Conservation (phyloP, 306 rosid genomes). For the Chamaecrista fasciculata region DNA sequence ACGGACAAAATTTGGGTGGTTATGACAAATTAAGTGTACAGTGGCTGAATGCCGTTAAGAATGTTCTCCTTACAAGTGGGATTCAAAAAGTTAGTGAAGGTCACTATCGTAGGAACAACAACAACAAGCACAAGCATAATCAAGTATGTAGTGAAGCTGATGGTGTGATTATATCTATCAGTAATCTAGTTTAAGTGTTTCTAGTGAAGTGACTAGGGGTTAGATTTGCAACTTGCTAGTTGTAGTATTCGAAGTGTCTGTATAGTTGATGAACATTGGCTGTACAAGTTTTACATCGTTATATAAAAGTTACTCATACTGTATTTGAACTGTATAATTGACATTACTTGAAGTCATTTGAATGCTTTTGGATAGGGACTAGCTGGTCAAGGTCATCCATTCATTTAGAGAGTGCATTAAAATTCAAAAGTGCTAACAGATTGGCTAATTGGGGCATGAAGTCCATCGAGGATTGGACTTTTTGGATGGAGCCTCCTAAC, state of each 20-base stretch:
- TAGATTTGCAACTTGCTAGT: slow-evolving; percentile 5
- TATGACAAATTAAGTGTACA: too few relatives aligned
- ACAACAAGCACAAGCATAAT: slow-evolving; percentile 10
- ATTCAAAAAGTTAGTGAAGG: slow-evolving; percentile 13
- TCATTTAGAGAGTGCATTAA: too few relatives aligned
- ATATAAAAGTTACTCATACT: not conserved
- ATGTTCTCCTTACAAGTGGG: slow-evolving; percentile 8
- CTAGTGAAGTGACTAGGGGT: not conserved
- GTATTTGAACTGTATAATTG: not conserved
- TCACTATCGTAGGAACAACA: not conserved
- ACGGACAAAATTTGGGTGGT: too few relatives aligned
- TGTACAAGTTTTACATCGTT: not conserved
- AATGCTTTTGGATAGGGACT: too few relatives aligned
- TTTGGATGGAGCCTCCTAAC: too few relatives aligned
- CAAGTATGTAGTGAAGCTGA: not conserved
- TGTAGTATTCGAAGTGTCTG: slow-evolving; percentile 4
- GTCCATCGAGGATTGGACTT: too few relatives aligned
- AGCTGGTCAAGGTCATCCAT: too few relatives aligned
- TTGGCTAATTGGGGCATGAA: too few relatives aligned
- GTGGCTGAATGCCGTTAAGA: not conserved
- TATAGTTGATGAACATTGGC: not conserved
- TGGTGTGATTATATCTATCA: not conserved
- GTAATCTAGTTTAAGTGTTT: too few relatives aligned
- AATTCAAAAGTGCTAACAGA: too few relatives aligned
- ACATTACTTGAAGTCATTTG: too few relatives aligned